Percentiles rank a stretch among this genome's conserved stretches.
Evolutionary conservation across 805 yeast genomes (phyloP).

Genomic region (Yamadazyma laniorum): DNA sequence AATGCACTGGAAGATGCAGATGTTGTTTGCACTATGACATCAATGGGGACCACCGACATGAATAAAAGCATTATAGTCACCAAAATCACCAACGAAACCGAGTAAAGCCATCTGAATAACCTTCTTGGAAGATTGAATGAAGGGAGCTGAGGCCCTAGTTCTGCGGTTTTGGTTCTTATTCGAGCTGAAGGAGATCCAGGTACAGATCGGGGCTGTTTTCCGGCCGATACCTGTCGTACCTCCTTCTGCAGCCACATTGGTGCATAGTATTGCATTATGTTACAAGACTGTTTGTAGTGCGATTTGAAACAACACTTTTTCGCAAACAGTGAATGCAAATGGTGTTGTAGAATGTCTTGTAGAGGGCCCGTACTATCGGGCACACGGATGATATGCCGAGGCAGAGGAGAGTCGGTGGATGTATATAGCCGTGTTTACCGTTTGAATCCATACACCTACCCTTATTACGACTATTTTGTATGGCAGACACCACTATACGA

Average conservation of each 20-base stretch:
- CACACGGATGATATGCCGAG: too few relatives aligned
- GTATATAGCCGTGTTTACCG: too few relatives aligned
- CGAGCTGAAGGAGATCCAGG: neutral
- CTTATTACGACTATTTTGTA: too few relatives aligned
- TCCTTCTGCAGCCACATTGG: neutral
- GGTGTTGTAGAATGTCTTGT: too few relatives aligned
- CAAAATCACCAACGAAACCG: constrained; percentile 25
- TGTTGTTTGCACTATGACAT: constrained; percentile 62
- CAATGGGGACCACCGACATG: constrained; percentile 73
- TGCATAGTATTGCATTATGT: neutral
- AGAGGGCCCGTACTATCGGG: too few relatives aligned
- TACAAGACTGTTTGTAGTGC: too few relatives aligned
- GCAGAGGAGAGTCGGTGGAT: too few relatives aligned
- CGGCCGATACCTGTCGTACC: neutral
- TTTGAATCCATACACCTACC: too few relatives aligned
- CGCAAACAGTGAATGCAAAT: too few relatives aligned
- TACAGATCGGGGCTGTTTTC: neutral
- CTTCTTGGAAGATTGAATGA: constrained; percentile 19
- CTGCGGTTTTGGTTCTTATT: constrained; percentile 3
- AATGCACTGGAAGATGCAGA: constrained; percentile 59
- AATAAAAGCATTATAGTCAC: constrained; percentile 46
- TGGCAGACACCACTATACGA: too few relatives aligned
- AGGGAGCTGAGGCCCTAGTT: constrained; percentile 14
- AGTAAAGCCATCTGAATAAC: constrained; percentile 27
- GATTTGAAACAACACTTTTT: too few relatives aligned